A percentile compares a stretch with the other conserved stretches of the same genome.
Conservation (phyloP, 2,329 filamentous ascomycete genomes). For the Hypoxylon sp. region DNA sequence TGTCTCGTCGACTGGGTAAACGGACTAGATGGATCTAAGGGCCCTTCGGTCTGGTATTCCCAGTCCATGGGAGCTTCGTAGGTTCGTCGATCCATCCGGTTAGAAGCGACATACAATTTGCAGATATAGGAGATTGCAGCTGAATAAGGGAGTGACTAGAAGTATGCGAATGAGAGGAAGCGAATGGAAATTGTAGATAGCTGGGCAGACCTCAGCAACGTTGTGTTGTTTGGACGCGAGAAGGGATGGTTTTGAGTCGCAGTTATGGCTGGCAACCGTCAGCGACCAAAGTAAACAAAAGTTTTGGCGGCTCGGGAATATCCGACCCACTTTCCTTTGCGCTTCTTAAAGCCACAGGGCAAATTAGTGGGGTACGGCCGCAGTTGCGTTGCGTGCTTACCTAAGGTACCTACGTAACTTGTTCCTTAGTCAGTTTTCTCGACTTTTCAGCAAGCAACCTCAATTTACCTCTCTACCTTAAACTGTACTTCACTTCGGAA, state of each 20-base stretch:
- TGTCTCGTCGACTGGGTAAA: slow-evolving; percentile 62
- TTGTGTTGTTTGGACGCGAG: no score
- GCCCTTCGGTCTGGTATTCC: slow-evolving; percentile 67
- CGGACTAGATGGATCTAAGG: slow-evolving; percentile 67
- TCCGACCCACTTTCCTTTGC: no score
- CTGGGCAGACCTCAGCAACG: neutral
- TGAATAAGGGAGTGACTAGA: neutral
- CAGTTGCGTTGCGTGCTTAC: no score
- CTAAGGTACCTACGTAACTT: neutral
- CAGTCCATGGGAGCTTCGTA: slow-evolving; percentile 72
- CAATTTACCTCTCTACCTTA: neutral
- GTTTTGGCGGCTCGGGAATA: neutral
- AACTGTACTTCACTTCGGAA: neutral
- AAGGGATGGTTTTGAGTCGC: neutral
- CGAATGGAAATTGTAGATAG: neutral
- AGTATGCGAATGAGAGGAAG: neutral
- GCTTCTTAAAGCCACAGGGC: neutral
- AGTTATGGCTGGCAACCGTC: slow-evolving; percentile 33
- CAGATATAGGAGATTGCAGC: neutral
- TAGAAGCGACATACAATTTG: neutral
- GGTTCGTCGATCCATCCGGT: slow-evolving; percentile 61
- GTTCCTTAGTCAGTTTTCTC: no score
- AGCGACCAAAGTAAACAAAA: slow-evolving; percentile 33
- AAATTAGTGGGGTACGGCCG: neutral
- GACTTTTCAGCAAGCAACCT: neutral